phyloP scores from a whole-genome alignment of 441 rosid species.

The Raphanus hybrid region DNA sequence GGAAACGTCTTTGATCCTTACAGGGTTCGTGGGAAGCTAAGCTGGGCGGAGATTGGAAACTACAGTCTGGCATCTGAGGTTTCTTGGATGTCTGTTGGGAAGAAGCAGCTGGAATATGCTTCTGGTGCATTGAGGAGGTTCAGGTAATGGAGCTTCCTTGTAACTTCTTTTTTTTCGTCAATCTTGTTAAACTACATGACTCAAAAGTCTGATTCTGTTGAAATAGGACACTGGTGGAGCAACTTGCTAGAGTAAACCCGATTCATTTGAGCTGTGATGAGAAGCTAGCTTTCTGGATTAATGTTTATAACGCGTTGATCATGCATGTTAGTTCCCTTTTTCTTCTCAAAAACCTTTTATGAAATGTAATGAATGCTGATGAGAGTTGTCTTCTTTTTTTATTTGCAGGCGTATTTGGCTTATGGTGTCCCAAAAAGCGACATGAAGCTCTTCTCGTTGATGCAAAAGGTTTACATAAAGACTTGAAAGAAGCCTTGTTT shows the following conservation, averaged over 20 bases:
- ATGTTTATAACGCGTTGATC: slow-evolving; percentile 70
- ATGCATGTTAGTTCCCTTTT: slow-evolving; percentile 65
- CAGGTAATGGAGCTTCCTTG: slow-evolving; percentile 49
- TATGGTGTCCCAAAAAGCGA: slow-evolving; percentile 91
- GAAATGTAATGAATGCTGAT: slow-evolving; percentile 14
- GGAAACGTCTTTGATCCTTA: slow-evolving; percentile 74
- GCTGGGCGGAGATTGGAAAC: slow-evolving; percentile 70
- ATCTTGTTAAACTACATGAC: background rate
- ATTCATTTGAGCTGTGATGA: slow-evolving; percentile 65
- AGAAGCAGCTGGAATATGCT: slow-evolving; percentile 73
- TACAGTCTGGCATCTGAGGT: slow-evolving; percentile 65
- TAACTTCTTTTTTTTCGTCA: background rate
- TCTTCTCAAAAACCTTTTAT: slow-evolving; percentile 23
- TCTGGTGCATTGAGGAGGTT: slow-evolving; percentile 70
- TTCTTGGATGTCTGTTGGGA: slow-evolving; percentile 84
- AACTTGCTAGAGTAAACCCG: slow-evolving; percentile 66
- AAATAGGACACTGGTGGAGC: slow-evolving; percentile 63
- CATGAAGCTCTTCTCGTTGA: slow-evolving; percentile 82
- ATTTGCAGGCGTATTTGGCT: slow-evolving; percentile 79
- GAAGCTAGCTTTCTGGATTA: slow-evolving; percentile 83
- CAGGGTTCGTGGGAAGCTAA: slow-evolving; percentile 65
- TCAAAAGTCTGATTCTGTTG: slow-evolving; percentile 30
- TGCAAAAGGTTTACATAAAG: slow-evolving; percentile 72
- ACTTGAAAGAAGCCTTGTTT: slow-evolving; percentile 21
- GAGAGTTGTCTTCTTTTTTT: slow-evolving; percentile 24